Percentiles rank a stretch among this genome's conserved stretches.
Evolutionary conservation across 169 alveolate genomes (phyloP).

Genomic region (Plasmodium relictum): DNA sequence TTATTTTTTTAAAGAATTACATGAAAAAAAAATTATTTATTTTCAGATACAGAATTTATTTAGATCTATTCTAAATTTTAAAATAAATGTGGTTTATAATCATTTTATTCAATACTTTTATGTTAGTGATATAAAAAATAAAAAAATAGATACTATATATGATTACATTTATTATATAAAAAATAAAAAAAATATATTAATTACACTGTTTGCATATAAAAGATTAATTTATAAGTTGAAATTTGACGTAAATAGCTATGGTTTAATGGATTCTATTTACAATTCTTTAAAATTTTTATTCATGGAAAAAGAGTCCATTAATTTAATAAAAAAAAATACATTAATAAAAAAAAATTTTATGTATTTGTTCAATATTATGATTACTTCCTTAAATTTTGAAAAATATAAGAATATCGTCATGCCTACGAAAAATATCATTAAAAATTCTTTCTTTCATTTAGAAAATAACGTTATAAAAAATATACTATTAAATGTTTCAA

Average conservation of each 20-base stretch:
- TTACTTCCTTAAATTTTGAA: constrained; percentile 20
- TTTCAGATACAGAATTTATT: constrained; percentile 45
- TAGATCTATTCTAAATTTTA: constrained; percentile 43
- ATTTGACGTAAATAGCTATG: constrained; percentile 16
- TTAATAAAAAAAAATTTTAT: constrained; percentile 31
- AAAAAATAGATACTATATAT: constrained; percentile 12
- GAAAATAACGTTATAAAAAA: constrained; percentile 19
- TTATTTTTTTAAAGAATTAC: constrained; percentile 57
- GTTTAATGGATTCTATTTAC: constrained; percentile 27
- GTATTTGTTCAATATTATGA: constrained; percentile 19
- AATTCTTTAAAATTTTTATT: constrained; percentile 33
- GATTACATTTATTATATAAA: constrained; percentile 27
- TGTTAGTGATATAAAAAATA: constrained; percentile 11
- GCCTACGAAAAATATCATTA: constrained; percentile 22
- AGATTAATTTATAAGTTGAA: constrained; percentile 29
- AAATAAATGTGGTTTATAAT: constrained; percentile 30
- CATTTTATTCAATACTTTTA: constrained; percentile 25
- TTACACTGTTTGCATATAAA: constrained; percentile 26
- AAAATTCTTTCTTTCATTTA: constrained; percentile 5
- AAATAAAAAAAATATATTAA: neutral
- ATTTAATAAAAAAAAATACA: constrained; percentile 17
- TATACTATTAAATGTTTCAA: constrained; percentile 23
- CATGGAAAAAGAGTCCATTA: constrained; percentile 14
- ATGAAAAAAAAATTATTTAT: constrained; percentile 59
- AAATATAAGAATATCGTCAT: constrained; percentile 8